Conservation (phyloP, 495 filamentous ascomycete species). For the Tuber melanosporum region DNA sequence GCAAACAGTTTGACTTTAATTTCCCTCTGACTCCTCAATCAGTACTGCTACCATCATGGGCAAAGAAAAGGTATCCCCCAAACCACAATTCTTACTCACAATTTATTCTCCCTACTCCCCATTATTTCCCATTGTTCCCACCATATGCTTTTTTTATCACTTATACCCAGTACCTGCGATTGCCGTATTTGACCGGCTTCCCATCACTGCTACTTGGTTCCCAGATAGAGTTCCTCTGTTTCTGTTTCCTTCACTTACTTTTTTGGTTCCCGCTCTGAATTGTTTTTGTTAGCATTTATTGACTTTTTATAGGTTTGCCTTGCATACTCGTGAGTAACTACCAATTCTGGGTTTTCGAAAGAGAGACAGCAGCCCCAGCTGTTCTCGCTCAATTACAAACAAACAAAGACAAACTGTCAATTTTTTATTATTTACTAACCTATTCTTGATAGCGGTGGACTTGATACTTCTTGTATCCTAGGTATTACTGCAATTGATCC, state of each 20-base stretch:
- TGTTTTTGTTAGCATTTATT: neutral
- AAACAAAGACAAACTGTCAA: neutral
- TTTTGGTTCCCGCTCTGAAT: neutral
- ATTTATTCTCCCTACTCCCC: neutral
- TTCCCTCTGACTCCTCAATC: neutral
- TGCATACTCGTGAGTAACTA: constrained; percentile 45
- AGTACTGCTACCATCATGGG: constrained; percentile 40
- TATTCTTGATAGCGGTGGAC: constrained; percentile 46
- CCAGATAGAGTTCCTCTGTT: neutral
- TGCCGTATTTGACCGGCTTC: neutral
- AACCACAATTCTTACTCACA: neutral
- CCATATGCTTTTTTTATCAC: neutral
- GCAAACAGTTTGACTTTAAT: neutral
- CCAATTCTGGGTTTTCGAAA: neutral
- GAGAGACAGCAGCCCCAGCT: neutral
- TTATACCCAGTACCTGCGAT: neutral
- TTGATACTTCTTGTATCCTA: constrained; percentile 62
- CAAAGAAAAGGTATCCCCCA: constrained; percentile 43
- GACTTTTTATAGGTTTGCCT: constrained; percentile 43
- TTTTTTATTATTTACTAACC: constrained; percentile 7
- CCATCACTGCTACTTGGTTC: neutral
- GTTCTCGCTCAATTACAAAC: constrained; percentile 13
- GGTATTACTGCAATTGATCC: constrained; percentile 24
- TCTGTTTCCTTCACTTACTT: neutral
- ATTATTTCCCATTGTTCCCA: neutral